Evolutionary conservation across 2,329 filamentous ascomycete species (phyloP).

Genomic region (Botryotinia narcissicola): DNA sequence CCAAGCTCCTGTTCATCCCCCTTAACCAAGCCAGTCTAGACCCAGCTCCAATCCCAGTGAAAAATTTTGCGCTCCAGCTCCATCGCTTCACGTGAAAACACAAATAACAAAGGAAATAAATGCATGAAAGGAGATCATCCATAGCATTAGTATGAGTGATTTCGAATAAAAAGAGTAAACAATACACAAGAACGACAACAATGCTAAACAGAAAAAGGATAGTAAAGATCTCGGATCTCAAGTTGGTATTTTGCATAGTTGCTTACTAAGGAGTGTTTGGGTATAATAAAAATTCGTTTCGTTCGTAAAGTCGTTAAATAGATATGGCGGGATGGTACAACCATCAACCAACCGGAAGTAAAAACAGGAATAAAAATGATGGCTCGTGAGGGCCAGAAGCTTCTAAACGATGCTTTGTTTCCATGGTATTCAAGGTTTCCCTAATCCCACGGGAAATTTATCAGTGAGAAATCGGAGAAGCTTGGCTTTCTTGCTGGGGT

Average conservation of each 20-base stretch:
- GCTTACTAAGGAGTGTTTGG: constrained; percentile 36
- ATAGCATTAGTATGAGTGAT: constrained; percentile 11
- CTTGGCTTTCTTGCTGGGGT: constrained; percentile 37
- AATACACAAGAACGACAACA: constrained; percentile 22
- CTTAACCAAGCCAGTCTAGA: constrained; percentile 6
- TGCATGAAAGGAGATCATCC: background rate
- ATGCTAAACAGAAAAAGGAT: background rate
- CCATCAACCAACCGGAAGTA: constrained; percentile 18
- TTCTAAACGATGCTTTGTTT: background rate
- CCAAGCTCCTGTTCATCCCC: constrained; percentile 13
- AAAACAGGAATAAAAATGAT: constrained; percentile 21
- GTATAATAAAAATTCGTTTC: constrained; percentile 25
- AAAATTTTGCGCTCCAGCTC: constrained; percentile 21
- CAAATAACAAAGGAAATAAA: constrained; percentile 5
- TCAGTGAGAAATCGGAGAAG: constrained; percentile 38
- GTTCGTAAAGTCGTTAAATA: constrained; percentile 22
- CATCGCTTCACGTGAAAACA: constrained; percentile 7
- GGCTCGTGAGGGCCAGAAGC: constrained; percentile 21
- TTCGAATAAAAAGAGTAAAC: background rate
- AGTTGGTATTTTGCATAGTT: constrained; percentile 20
- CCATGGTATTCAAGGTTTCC: constrained; percentile 27
- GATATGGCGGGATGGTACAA: constrained; percentile 10
- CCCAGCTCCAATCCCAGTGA: background rate
- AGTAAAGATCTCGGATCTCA: constrained; percentile 11
- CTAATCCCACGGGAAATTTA: constrained; percentile 37